These are phyloP conservation scores for Paramecium biaurelia DNA, from an alignment of 73 alveolate genomes.

Conservation along the genomic window DNA sequence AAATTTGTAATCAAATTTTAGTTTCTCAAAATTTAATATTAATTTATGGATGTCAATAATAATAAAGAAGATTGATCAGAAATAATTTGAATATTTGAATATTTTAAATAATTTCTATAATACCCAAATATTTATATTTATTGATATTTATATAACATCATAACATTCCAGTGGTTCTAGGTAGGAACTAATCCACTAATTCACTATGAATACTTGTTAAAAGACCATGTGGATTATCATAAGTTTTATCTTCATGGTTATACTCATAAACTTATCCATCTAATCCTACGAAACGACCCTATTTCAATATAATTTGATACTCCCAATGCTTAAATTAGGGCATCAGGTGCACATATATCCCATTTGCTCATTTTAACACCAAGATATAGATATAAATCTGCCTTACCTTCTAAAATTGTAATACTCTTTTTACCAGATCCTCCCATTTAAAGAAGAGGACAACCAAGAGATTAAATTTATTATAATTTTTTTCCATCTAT, in stretches of 20 bases:
- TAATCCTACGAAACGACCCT: constrained; percentile 27
- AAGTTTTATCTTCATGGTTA: background rate
- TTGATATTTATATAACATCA: background rate
- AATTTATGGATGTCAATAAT: too few relatives aligned
- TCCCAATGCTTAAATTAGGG: constrained; percentile 72
- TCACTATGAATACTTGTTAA: background rate
- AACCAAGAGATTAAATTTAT: constrained; percentile 31
- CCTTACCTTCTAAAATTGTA: constrained; percentile 58
- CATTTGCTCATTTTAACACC: constrained; percentile 70
- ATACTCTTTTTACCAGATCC: constrained; percentile 75
- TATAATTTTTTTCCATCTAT: constrained; percentile 1
- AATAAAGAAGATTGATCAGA: too few relatives aligned
- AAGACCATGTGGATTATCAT: background rate
- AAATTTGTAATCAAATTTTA: too few relatives aligned
- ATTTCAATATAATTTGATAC: constrained; percentile 7
- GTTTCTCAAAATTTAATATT: too few relatives aligned
- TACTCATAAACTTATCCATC: background rate
- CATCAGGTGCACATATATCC: constrained; percentile 88
- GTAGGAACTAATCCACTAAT: background rate
- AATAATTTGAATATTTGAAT: too few relatives aligned
- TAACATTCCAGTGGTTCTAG: background rate
- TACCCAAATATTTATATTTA: background rate
- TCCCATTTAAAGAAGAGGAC: constrained; percentile 42
- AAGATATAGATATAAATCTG: constrained; percentile 62
- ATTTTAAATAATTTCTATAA: too few relatives aligned